Conservation (phyloP, 208 protist genomes). For the Leishmania lainsoni region DNA sequence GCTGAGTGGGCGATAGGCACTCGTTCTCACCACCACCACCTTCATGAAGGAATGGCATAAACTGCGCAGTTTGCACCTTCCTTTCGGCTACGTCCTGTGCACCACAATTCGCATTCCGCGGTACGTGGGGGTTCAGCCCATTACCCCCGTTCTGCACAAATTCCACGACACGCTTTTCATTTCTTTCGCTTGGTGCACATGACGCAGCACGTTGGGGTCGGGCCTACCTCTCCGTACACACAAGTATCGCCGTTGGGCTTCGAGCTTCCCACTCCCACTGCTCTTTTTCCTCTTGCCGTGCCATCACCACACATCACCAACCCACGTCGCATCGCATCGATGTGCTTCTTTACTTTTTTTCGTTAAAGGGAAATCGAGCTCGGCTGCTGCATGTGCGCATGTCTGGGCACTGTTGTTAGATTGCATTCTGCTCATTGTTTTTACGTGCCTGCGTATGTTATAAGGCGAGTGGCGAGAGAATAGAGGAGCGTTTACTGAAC, state of each 20-base stretch:
- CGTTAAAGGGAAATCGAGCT: not conserved
- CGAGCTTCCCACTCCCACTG: not conserved
- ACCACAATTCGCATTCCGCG: not conserved
- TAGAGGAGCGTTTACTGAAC: constrained; percentile 7
- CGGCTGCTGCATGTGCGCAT: not conserved
- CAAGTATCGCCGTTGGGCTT: not conserved
- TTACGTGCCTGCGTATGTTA: not conserved
- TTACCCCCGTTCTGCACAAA: not conserved
- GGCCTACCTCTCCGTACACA: not conserved
- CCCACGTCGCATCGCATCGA: not conserved
- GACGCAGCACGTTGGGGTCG: not conserved
- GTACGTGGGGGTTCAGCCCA: not conserved
- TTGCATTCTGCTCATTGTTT: not conserved
- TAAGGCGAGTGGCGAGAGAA: not conserved
- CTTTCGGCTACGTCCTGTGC: not conserved
- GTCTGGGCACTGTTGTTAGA: not conserved
- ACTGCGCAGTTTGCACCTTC: not conserved
- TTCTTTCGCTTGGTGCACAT: not conserved
- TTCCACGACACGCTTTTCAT: not conserved
- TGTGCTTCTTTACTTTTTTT: not conserved
- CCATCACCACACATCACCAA: not conserved
- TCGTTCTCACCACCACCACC: not conserved
- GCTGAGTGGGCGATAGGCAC: not conserved
- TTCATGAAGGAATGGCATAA: not conserved
- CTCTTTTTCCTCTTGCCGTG: no score